Percentiles rank a stretch among this genome's conserved stretches.
Evolutionary conservation across 306 rosid species (phyloP).

Genomic region (Quercus dentata): DNA sequence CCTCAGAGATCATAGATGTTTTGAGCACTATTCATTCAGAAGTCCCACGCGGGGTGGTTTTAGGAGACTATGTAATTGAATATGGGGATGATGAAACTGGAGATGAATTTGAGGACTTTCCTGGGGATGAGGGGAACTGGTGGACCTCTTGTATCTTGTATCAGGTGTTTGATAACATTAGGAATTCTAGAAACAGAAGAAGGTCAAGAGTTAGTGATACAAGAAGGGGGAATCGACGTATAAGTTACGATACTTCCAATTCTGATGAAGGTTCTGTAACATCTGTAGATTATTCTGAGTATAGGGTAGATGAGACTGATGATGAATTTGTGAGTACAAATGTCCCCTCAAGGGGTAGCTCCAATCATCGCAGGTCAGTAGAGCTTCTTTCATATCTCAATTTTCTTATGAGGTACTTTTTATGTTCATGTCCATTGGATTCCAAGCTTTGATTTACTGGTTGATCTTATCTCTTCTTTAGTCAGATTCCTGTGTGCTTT

Average conservation of each 20-base stretch:
- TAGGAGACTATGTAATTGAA: conserved; percentile 95
- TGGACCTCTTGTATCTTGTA: conserved; percentile 96
- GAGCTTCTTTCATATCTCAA: conserved; percentile 4
- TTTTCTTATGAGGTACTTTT: background rate
- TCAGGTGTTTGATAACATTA: conserved; percentile 82
- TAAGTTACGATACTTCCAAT: conserved; percentile 72
- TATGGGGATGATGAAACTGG: conserved; percentile 81
- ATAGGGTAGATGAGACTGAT: conserved; percentile 66
- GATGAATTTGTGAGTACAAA: conserved; percentile 62
- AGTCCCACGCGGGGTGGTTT: conserved; percentile 83
- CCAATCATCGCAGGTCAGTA: conserved; percentile 69
- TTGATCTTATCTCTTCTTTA: background rate
- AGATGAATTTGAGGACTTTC: conserved; percentile 89
- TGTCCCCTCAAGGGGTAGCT: conserved; percentile 55
- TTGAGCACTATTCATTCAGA: conserved; percentile 95
- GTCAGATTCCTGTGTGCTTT: background rate
- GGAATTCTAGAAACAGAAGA: conserved; percentile 86
- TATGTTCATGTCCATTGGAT: background rate
- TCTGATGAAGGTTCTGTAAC: conserved; percentile 83
- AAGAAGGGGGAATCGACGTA: conserved; percentile 64
- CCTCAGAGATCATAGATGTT: conserved; percentile 93
- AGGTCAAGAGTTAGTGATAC: conserved; percentile 63
- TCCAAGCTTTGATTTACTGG: background rate
- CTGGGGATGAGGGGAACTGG: conserved; percentile 83
- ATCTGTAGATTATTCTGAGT: conserved; percentile 67